Conservation (phyloP, 2,329 filamentous ascomycete genomes). For the Zasmidium citrigriseum region DNA sequence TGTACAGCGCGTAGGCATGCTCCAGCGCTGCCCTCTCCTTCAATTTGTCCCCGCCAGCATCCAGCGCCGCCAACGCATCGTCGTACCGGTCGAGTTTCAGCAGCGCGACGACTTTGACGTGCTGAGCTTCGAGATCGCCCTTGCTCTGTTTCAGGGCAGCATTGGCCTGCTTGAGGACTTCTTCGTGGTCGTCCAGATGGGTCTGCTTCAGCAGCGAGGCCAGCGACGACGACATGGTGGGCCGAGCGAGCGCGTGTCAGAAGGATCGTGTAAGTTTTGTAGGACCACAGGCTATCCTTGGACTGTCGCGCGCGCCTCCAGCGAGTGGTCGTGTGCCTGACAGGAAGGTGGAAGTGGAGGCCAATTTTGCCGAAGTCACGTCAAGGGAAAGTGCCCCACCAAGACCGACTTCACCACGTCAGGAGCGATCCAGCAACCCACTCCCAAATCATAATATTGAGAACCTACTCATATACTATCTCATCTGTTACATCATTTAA, state of each 20-base stretch:
- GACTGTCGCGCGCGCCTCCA: conserved; percentile 6
- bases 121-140: conserved; percentile 61
- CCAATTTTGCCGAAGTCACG: too few species aligned
- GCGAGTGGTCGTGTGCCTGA: conserved; percentile 9
- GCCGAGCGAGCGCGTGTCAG: neutral
- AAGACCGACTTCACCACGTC: neutral
- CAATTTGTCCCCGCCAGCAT: conserved; percentile 62
- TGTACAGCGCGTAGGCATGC: conserved; percentile 82
- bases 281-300: conserved; percentile 15
- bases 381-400: neutral
- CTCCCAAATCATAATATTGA: too few species aligned
- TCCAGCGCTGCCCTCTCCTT: conserved; percentile 66
- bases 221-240: conserved; percentile 34
- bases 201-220: conserved; percentile 58
- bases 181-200: conserved; percentile 69
- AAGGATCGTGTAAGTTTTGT: neutral
- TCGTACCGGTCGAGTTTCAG: conserved; percentile 81
- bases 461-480: too few species aligned
- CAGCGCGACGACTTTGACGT: conserved; percentile 71
- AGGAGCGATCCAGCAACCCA: neutral
- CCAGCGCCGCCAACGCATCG: conserved; percentile 70
- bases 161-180: conserved; percentile 67
- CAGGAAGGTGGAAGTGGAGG: neutral
- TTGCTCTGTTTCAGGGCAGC: conserved; percentile 60
- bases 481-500: too few species aligned